phyloP scores from a whole-genome alignment of 805 yeast species.

The Saccharomycopsis schoenii region DNA sequence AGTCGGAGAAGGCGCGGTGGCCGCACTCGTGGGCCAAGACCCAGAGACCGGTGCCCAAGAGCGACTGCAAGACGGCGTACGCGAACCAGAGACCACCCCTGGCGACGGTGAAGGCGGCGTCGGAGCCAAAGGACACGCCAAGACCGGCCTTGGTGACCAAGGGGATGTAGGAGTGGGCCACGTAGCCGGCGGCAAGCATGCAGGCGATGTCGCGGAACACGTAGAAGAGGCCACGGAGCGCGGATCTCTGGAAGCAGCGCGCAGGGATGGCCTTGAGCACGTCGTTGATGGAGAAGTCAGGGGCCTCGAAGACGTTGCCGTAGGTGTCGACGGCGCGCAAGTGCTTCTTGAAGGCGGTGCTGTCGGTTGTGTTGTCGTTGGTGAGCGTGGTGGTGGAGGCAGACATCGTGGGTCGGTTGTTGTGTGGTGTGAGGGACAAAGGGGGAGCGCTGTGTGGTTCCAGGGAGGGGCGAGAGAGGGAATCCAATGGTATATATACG shows the following conservation, averaged over 20 bases:
- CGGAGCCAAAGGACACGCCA: neutral
- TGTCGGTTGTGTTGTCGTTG: slow-evolving; percentile 24
- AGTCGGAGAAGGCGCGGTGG: slow-evolving; percentile 72
- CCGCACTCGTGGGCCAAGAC: slow-evolving; percentile 80
- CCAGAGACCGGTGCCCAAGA: slow-evolving; percentile 30
- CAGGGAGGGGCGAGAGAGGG: too few relatives aligned
- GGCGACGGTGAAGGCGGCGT: slow-evolving; percentile 25
- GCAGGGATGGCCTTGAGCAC: slow-evolving; percentile 49
- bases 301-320: slow-evolving; percentile 48
- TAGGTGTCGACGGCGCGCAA: slow-evolving; percentile 38
- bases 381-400: slow-evolving; percentile 23
- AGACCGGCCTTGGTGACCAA: slow-evolving; percentile 18
- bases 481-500: too few relatives aligned
- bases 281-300: slow-evolving; percentile 53
- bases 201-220: slow-evolving; percentile 43
- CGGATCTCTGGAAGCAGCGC: slow-evolving; percentile 48
- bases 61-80: slow-evolving; percentile 47
- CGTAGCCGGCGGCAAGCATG: slow-evolving; percentile 34
- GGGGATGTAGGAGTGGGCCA: slow-evolving; percentile 40
- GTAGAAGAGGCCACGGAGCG: slow-evolving; percentile 38
- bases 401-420: neutral
- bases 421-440: too few relatives aligned
- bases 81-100: slow-evolving; percentile 52
- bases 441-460: too few relatives aligned
- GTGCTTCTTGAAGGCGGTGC: neutral